A percentile compares a stretch with the other conserved stretches of the same genome.
These are phyloP conservation scores for Botrytis tulipae DNA, from an alignment of 2,329 filamentous ascomycete species.

Conservation along the genomic window DNA sequence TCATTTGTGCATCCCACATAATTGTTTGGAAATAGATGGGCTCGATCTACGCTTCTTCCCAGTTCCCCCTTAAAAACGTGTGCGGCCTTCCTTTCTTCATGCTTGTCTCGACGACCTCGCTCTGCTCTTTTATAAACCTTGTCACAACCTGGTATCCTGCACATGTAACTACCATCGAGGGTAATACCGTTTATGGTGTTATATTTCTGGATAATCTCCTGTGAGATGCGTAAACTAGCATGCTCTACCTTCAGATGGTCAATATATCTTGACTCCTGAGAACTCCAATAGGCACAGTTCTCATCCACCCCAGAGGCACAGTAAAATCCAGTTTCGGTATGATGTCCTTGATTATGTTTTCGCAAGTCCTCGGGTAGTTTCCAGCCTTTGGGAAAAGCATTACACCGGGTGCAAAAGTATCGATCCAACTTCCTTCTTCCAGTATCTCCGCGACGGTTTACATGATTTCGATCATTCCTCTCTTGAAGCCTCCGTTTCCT, in stretches of 20 bases:
- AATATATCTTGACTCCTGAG: neutral
- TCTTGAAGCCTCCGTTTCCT: neutral
- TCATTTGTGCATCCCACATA: neutral
- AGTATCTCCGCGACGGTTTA: slow-evolving; percentile 1
- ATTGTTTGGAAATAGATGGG: neutral
- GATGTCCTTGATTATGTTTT: slow-evolving; percentile 6
- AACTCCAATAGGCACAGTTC: slow-evolving; percentile 6
- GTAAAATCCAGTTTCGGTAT: slow-evolving; percentile 9
- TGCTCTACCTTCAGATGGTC: slow-evolving; percentile 9
- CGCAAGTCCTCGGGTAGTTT: slow-evolving; percentile 6
- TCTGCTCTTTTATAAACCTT: slow-evolving; percentile 6
- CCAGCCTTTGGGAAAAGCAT: slow-evolving; percentile 7
- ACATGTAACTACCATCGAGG: neutral
- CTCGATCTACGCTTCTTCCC: neutral
- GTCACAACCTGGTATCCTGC: slow-evolving; percentile 2
- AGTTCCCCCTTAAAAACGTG: neutral
- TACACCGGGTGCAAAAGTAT: slow-evolving; percentile 9
- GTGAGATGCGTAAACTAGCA: neutral
- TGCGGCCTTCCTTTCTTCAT: slow-evolving; percentile 10
- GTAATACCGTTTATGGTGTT: neutral
- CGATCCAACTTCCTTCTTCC: slow-evolving; percentile 4
- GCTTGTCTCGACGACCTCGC: neutral
- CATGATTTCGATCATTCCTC: neutral
- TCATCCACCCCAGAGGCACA: slow-evolving; percentile 3
- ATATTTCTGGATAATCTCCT: neutral